Evolutionary conservation across 768 basidiomycete species (phyloP), one percentile per base, ranked within the genome.

Genomic region (Rhizopogon sp.): DNA sequence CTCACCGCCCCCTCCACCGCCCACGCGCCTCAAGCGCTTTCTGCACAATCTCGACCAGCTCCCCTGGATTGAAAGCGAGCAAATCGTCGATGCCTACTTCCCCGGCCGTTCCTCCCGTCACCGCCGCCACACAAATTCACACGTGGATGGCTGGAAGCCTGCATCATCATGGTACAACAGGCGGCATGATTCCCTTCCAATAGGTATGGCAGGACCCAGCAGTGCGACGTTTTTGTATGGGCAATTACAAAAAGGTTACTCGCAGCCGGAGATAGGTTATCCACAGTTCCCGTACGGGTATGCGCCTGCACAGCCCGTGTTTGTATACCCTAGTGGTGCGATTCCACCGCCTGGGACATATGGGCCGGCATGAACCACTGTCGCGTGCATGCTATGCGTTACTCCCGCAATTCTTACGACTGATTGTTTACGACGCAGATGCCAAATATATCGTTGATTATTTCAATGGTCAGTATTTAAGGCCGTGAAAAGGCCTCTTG

Each of bases 31-130:
- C 17, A 64, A 67, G 6, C 63, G 69, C 13, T 72, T 79, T 49
- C 46, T 75, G 8, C 51, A 62, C 3, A 61, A 60, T 5, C n/a
- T 80, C 13, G 70, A 76, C 29, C 57, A 59, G 0, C 68, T 81
- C 1, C 79, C 79, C 3, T 80, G 79, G 79, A 60, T 78, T 1
- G 66, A 73, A 0, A 60, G 65, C 0, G 66, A 69, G 3, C 74
- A 77, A 39, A 73, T 77, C 45, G 77, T 77, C 3, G 67, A 69
- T 20, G 74, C 75, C 55, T 79, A 79, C 58, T 66, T 76, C 54
- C 78, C 79, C 0, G 72, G 73, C 2, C 28, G 45, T 37, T 66
- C 54, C 2, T 57, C 58, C 9, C 60, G 69, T 9, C 58, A 58
- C 39, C 58, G 46, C 13, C 31, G 54, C 6, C 37, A 31, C 14